Evolutionary conservation across 352 stramenopile genomes (phyloP).

Genomic region (Pythium utonaiense): DNA sequence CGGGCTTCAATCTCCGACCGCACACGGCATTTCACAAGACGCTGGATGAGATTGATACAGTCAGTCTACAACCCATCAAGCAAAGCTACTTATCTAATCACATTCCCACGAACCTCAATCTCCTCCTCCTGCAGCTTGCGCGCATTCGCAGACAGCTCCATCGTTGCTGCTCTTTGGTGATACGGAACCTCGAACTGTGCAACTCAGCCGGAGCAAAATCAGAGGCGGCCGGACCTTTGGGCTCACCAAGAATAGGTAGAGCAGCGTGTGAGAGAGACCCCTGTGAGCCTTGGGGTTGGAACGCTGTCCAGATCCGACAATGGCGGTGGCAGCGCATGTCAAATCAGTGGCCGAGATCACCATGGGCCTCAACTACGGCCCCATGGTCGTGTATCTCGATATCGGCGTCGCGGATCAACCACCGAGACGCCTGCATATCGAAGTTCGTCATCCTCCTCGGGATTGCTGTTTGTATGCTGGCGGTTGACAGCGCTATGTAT

Average conservation of each 20-base stretch:
- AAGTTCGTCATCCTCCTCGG: too few relatives aligned
- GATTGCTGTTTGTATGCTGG: too few relatives aligned
- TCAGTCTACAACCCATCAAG: too few relatives aligned
- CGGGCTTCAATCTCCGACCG: constrained; percentile 71
- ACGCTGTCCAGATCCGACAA: constrained; percentile 20
- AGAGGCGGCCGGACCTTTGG: too few relatives aligned
- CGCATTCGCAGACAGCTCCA: constrained; percentile 40
- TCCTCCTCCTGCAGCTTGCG: constrained; percentile 61
- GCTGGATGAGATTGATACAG: too few relatives aligned
- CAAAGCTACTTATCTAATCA: not conserved
- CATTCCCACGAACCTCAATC: constrained; percentile 35
- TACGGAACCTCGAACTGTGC: too few relatives aligned
- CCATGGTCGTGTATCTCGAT: constrained; percentile 65
- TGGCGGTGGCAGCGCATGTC: constrained; percentile 43
- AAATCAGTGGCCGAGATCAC: constrained; percentile 50
- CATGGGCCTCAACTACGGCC: constrained; percentile 28
- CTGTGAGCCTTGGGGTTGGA: too few relatives aligned
- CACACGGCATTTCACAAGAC: constrained; percentile 72
- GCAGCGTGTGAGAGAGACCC: not conserved
- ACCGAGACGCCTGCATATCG: constrained; percentile 57
- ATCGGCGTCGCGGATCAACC: constrained; percentile 48
- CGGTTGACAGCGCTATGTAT: too few relatives aligned
- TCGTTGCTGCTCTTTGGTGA: constrained; percentile 10
- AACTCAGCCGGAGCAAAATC: too few relatives aligned
- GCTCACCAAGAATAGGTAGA: constrained; percentile 15